Conservation (phyloP, 805 yeast genomes). For the Schwanniomyces sp. region DNA sequence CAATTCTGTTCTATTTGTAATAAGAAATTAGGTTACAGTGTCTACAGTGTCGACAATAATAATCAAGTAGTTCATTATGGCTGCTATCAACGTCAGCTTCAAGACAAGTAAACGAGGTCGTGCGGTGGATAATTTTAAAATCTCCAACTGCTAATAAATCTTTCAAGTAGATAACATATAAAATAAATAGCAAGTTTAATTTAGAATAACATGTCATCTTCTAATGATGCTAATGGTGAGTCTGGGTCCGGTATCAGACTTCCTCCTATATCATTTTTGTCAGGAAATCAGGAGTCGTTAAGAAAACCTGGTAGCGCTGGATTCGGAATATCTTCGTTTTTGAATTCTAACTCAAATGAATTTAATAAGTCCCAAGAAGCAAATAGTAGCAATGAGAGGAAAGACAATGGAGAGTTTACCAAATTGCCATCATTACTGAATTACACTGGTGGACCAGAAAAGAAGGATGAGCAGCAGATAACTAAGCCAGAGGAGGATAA, state of each 20-base stretch:
- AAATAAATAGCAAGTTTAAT: not conserved
- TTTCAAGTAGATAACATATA: not conserved
- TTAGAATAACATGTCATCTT: constrained; percentile 5
- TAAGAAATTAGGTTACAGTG: constrained; percentile 53
- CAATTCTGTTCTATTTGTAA: constrained; percentile 60
- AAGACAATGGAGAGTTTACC: not conserved
- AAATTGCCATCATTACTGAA: not conserved
- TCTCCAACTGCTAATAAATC: not conserved
- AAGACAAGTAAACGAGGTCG: not conserved
- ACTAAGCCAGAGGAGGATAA: not conserved
- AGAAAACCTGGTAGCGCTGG: constrained; percentile 6
- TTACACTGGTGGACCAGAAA: not conserved
- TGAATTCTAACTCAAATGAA: constrained; percentile 9
- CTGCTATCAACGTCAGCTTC: constrained; percentile 30
- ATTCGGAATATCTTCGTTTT: constrained; percentile 18
- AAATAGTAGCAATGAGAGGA: not conserved
- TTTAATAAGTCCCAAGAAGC: constrained; percentile 1
- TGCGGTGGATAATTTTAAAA: not conserved
- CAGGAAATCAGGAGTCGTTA: constrained; percentile 8
- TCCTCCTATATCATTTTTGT: constrained; percentile 27
- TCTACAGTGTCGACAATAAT: constrained; percentile 49
- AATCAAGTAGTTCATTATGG: constrained; percentile 56
- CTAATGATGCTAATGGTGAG: constrained; percentile 3
- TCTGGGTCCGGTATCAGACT: constrained; percentile 9
- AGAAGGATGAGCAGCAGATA: not conserved